A percentile compares a stretch with the other conserved stretches of the same genome.
Evolutionary conservation across 2,329 filamentous ascomycete species (phyloP).

Genomic region (Elsinoe ampelina): DNA sequence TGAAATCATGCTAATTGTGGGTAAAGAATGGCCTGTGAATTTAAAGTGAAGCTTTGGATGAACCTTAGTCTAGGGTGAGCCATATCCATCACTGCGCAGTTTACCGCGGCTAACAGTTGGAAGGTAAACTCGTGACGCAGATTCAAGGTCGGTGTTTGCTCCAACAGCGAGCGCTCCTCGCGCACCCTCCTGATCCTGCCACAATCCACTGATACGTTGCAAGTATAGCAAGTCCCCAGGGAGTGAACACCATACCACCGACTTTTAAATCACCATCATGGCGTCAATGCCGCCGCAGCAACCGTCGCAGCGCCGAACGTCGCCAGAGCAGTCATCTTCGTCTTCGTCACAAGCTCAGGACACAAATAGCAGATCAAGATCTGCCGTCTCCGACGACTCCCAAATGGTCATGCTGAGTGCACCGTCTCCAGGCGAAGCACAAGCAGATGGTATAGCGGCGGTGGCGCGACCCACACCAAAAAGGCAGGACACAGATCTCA

Average conservation of each 20-base stretch:
- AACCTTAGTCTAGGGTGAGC: background rate
- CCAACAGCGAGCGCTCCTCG: background rate
- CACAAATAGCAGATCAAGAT: constrained; percentile 28
- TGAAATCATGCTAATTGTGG: background rate
- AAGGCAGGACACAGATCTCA: constrained; percentile 29
- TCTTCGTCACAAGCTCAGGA: constrained; percentile 18
- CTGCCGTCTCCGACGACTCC: constrained; percentile 36
- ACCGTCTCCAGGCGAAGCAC: constrained; percentile 19
- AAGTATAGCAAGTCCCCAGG: too few species aligned
- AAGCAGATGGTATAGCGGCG: background rate
- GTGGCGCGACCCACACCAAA: constrained; percentile 12
- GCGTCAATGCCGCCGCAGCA: constrained; percentile 34
- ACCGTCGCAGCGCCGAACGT: constrained; percentile 28
- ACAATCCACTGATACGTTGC: too few species aligned
- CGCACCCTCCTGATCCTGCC: too few species aligned
- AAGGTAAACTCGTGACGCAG: background rate
- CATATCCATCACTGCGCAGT: background rate
- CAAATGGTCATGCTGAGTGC: constrained; percentile 38
- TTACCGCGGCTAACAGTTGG: background rate
- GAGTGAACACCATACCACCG: too few species aligned
- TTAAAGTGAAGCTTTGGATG: background rate
- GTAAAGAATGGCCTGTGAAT: background rate
- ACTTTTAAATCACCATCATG: constrained; percentile 28
- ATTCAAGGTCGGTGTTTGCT: background rate
- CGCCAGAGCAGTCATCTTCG: constrained; percentile 18